phyloP scores from a whole-genome alignment of 108 stramenopile species.

The Skeletonema tropicum region DNA sequence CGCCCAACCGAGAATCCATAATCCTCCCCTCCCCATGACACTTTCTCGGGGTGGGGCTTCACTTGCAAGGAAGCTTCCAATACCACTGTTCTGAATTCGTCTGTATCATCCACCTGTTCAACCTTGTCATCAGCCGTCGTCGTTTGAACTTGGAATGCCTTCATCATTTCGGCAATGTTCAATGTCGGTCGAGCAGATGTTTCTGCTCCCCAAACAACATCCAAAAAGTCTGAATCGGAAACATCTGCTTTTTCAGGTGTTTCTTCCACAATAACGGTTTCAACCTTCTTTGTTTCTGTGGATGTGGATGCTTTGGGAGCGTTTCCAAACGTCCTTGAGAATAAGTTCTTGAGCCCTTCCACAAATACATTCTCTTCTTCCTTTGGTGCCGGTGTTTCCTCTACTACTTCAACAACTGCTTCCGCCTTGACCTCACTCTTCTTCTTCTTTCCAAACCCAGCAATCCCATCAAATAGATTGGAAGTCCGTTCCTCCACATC shows the following conservation, averaged over 20 bases:
- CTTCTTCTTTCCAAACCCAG: slow-evolving; percentile 11
- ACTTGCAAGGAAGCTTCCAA: slow-evolving; percentile 66
- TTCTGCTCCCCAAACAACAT: slow-evolving; percentile 48
- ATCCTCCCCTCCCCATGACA: slow-evolving; percentile 90
- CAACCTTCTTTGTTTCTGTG: slow-evolving; percentile 18
- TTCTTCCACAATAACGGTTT: background rate
- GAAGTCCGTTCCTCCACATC: slow-evolving; percentile 35
- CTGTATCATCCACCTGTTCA: slow-evolving; percentile 18
- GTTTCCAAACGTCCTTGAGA: slow-evolving; percentile 27
- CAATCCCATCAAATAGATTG: slow-evolving; percentile 26
- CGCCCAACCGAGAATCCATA: slow-evolving; percentile 72
- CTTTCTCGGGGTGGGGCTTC: slow-evolving; percentile 82
- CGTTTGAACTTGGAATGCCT: slow-evolving; percentile 37
- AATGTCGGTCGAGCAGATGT: slow-evolving; percentile 43
- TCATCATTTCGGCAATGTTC: slow-evolving; percentile 55
- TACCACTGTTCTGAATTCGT: slow-evolving; percentile 27
- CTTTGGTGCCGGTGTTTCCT: background rate
- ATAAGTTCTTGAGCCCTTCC: slow-evolving; percentile 45
- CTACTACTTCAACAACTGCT: slow-evolving; percentile 8
- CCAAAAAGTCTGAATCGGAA: slow-evolving; percentile 47
- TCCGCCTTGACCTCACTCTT: background rate
- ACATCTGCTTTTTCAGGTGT: slow-evolving; percentile 27
- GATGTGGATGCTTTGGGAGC: slow-evolving; percentile 28
- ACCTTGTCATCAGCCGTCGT: slow-evolving; percentile 18
- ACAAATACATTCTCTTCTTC: slow-evolving; percentile 41